Evolutionary conservation across 2,329 filamentous ascomycete genomes (phyloP).

Genomic region (Aspergillus niger): DNA sequence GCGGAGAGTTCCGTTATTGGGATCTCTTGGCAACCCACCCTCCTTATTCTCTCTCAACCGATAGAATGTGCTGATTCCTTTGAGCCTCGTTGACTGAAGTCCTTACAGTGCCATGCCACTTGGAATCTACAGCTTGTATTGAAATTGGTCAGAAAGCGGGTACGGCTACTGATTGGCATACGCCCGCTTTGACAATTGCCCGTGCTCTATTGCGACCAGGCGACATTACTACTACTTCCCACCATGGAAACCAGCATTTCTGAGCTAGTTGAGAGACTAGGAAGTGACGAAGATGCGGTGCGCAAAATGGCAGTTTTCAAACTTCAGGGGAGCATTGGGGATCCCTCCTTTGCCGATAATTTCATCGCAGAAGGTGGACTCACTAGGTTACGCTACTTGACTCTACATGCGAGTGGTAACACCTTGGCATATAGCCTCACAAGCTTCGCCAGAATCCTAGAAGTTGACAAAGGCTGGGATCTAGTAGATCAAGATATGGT

Average conservation of each 20-base stretch:
- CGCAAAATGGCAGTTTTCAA: conserved; percentile 99
- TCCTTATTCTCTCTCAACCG: conserved; percentile 2
- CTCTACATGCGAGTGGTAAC: conserved; percentile 84
- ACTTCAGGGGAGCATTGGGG: conserved; percentile 90
- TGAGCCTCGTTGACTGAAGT: neutral
- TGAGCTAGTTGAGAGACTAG: conserved; percentile 61
- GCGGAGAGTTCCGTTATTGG: neutral
- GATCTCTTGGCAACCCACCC: conserved; percentile 6
- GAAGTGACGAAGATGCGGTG: conserved; percentile 76
- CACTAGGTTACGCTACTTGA: conserved; percentile 75
- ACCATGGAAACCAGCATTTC: conserved; percentile 58
- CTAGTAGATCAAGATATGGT: conserved; percentile 56
- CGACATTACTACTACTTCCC: neutral
- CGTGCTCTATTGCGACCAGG: neutral
- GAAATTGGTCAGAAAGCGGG: neutral
- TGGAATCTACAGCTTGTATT: neutral
- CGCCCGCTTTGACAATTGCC: neutral
- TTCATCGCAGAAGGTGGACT: conserved; percentile 91
- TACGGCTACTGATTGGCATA: neutral
- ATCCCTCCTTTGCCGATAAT: conserved; percentile 93
- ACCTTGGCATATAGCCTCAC: conserved; percentile 94
- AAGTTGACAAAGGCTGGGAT: conserved; percentile 98
- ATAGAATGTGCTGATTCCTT: neutral
- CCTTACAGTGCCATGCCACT: neutral
- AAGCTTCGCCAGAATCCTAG: conserved; percentile 80